Conservation (phyloP, 2,329 filamentous ascomycete species). For the Thielaviopsis ethacetica region DNA sequence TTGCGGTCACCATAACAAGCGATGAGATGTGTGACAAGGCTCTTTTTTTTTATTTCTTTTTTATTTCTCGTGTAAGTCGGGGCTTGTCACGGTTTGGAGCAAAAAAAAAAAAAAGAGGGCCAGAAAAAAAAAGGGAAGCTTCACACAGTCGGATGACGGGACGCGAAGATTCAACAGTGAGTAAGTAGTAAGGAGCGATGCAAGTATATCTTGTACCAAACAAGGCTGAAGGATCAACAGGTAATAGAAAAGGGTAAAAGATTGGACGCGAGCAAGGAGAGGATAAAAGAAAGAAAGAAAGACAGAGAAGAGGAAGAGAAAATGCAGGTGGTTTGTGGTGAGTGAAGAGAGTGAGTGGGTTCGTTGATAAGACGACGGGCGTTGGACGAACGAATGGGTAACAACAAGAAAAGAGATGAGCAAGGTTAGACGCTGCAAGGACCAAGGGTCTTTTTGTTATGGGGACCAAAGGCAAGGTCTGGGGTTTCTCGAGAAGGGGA, state of each 20-base stretch:
- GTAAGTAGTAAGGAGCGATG: too few relatives aligned
- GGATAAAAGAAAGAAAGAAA: not conserved
- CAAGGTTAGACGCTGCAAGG: not conserved
- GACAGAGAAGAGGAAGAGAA: not conserved
- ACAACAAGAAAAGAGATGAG: not conserved
- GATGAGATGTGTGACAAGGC: not conserved
- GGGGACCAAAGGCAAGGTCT: too few relatives aligned
- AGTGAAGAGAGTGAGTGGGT: not conserved
- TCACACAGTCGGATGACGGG: not conserved
- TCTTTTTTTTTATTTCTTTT: not conserved
- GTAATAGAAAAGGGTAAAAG: not conserved
- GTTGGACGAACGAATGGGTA: not conserved
- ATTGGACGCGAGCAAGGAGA: not conserved
- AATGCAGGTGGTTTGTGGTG: not conserved
- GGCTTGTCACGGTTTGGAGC: too few relatives aligned
- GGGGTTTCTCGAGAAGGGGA: too few relatives aligned
- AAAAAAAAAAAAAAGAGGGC: not conserved
- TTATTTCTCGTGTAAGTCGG: not conserved
- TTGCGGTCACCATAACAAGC: constrained; percentile 5
- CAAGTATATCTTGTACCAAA: not conserved
- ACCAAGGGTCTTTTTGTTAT: not conserved
- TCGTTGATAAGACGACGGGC: not conserved
- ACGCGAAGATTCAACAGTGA: not conserved
- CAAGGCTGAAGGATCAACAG: not conserved
- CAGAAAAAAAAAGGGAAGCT: not conserved